Percentiles rank a stretch among this genome's conserved stretches.
Conservation (phyloP, 2,329 filamentous ascomycete species). For the Epichloe hybrida region DNA sequence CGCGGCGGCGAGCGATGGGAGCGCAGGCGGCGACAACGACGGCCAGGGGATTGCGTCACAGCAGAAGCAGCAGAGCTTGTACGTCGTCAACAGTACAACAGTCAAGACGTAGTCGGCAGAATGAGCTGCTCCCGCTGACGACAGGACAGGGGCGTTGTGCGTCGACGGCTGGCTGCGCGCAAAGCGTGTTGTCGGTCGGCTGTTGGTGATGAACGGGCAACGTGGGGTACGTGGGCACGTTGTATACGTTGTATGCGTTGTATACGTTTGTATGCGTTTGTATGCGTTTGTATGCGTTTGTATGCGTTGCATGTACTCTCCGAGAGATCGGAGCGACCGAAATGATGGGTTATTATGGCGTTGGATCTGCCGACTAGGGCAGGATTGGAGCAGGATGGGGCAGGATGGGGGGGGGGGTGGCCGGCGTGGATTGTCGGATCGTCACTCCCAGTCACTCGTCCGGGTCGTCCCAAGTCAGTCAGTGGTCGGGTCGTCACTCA, state of each 20-base stretch:
- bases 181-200: neutral
- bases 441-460: neutral
- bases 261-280: no score
- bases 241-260: no score
- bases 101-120: no score
- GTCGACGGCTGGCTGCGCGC: neutral
- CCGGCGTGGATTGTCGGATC: neutral
- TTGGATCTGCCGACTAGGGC: neutral
- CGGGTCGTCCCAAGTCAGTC: neutral
- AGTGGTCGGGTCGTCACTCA: neutral
- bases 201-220: neutral
- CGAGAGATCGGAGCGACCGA: neutral
- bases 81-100: neutral
- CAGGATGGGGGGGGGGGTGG: neutral
- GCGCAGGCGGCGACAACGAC: neutral
- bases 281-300: no score
- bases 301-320: no score
- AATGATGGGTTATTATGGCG: neutral
- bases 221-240: no score
- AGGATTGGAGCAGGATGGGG: neutral
- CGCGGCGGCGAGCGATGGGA: constrained; percentile 3
- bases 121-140: neutral
- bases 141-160: neutral
- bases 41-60: neutral
- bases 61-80: neutral